Evolutionary conservation across 192 early-diverging fungal genomes (phyloP).

Genomic region (Oehlia diaphana): DNA sequence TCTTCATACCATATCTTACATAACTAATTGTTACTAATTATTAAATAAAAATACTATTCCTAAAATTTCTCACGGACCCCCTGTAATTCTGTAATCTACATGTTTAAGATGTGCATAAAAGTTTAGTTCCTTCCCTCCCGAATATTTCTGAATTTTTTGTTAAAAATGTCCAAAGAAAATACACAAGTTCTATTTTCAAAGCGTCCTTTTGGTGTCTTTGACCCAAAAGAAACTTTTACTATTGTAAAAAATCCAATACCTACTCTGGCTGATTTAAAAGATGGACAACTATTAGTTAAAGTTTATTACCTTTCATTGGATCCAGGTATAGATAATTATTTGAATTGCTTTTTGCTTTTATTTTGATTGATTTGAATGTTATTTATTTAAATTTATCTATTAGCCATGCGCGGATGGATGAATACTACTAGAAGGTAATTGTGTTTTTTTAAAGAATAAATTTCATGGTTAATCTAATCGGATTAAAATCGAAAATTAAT

Average conservation of each 20-base stretch:
- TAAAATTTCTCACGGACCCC: no score
- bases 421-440: slow-evolving; percentile 42
- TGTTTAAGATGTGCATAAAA: no score
- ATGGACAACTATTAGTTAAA: slow-evolving; percentile 43
- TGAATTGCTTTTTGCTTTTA: neutral
- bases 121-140: no score
- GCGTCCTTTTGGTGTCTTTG: slow-evolving; percentile 38
- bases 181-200: slow-evolving; percentile 45
- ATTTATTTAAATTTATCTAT: neutral
- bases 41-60: no score
- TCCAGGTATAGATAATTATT: slow-evolving; percentile 32
- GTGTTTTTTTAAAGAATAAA: neutral
- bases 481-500: no score
- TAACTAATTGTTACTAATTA: no score
- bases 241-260: slow-evolving; percentile 37
- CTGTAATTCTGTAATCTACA: no score
- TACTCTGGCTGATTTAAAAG: slow-evolving; percentile 29
- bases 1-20: no score
- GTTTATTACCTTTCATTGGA: slow-evolving; percentile 50
- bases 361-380: neutral
- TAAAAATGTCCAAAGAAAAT: slow-evolving; percentile 24
- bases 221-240: slow-evolving; percentile 44
- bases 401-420: slow-evolving; percentile 55
- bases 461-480: no score
- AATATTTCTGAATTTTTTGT: no score